phyloP scores from a whole-genome alignment of 768 basidiomycete genomes.

The Collybia sordida region DNA sequence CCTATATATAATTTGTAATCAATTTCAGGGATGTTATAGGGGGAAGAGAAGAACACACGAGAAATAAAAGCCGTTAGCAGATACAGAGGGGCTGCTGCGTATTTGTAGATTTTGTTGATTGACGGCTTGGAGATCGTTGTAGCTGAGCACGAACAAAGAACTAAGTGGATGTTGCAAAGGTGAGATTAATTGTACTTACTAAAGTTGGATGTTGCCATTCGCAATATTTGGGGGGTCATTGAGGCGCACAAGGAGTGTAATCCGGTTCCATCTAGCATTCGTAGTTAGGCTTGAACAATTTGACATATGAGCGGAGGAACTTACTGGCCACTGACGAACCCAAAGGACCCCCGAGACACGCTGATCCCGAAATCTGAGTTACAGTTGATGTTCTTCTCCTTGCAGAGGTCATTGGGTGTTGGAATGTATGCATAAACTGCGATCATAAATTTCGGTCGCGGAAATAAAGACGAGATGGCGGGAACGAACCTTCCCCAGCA shows the following conservation, averaged over 20 bases:
- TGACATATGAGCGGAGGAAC: conserved; percentile 20
- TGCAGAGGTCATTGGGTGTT: conserved; percentile 58
- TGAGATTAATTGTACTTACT: conserved; percentile 41
- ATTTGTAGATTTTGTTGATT: conserved; percentile 63
- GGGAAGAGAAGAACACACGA: conserved; percentile 47
- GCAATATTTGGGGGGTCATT: conserved; percentile 66
- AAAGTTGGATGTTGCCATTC: conserved; percentile 74
- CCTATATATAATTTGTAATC: conserved; percentile 28
- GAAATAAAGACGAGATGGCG: background rate
- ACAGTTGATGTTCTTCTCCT: conserved; percentile 54
- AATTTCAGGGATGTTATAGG: background rate
- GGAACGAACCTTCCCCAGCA: conserved; percentile 62
- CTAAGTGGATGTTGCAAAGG: conserved; percentile 1
- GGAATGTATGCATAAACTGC: conserved; percentile 84
- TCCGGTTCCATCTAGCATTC: conserved; percentile 56
- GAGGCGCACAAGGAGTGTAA: conserved; percentile 76
- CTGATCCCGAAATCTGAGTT: conserved; percentile 80
- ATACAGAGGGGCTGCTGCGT: conserved; percentile 50
- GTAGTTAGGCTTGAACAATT: too few relatives aligned
- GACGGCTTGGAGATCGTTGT: conserved; percentile 66
- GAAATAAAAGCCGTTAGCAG: conserved; percentile 73
- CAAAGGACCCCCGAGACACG: conserved; percentile 64
- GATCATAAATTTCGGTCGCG: background rate
- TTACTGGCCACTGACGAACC: conserved; percentile 61
- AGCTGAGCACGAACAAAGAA: conserved; percentile 35